Base-by-base conservation (phyloP, 345 rosid species). In the Garcia nutans region DNA sequence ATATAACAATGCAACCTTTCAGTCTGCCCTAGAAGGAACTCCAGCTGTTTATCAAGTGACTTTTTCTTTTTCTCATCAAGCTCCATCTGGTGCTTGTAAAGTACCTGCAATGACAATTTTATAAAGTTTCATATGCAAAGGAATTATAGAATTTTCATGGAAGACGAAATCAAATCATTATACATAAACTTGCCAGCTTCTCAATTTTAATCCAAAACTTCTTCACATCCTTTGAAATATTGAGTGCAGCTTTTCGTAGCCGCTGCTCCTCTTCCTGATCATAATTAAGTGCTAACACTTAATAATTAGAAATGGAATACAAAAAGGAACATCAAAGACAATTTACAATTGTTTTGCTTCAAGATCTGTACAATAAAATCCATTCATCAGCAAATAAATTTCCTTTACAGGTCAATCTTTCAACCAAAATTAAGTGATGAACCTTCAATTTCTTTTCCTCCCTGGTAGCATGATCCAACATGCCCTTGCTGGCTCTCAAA, bases 361-460 rank as follows among this genome's bases (percentile, higher is more conserved):
- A 58, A 5, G 17, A 58, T 47, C 13, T 57, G 3, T 45, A 26
- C 55, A 63, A 57, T 16, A 47, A 31, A 78, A 50, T 42, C 49
- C 64, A 67, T 52, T 74, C 58, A n/a, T 23, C 20, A 33, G 10
- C 13, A 37, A 65, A 47, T 33, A 37, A 49, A 37, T 42, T 12
- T 56, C 42, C 28, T 47, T 10, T 63, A 50, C 24, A n/a, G n/a
- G 68, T 41, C 16, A 55, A 28, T 15, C 26, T 59, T 22, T n/a
- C 10, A 45, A 54, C 33, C 41, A 64, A 47, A 60, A 20, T 73
- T 31, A 20, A 78, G 79, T 37, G 58, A 42, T 81, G 74, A 78
- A 96, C 99, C 99, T 96, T 96, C 78, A 87, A 80, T 89, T 96
- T 96, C 88, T 84, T 96, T 85, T 93, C 99, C 81, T 91, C 99